Evolutionary conservation across 148 eudicot genomes (phyloP).

Genomic region (Vaccinium corymbosum): DNA sequence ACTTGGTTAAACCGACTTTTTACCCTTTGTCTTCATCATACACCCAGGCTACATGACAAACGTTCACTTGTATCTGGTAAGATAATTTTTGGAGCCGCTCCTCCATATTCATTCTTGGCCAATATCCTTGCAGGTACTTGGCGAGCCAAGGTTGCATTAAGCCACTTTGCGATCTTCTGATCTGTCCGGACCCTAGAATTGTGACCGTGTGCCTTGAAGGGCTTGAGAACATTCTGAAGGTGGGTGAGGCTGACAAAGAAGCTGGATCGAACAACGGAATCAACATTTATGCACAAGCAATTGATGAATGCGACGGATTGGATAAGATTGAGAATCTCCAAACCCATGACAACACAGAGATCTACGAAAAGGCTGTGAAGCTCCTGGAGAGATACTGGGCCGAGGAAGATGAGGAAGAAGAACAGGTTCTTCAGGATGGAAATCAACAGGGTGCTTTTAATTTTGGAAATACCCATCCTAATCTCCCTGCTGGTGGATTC

Average conservation of each 20-base stretch:
- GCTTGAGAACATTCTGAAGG: conserved; percentile 75
- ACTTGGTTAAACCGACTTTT: neutral
- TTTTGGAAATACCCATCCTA: conserved; percentile 49
- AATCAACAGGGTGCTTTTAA: conserved; percentile 42
- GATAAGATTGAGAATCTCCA: conserved; percentile 79
- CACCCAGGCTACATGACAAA: neutral
- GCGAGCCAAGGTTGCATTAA: conserved; percentile 70
- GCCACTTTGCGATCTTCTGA: conserved; percentile 74
- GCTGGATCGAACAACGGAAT: conserved; percentile 54
- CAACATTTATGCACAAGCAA: conserved; percentile 59
- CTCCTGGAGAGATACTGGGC: conserved; percentile 76
- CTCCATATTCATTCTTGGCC: neutral
- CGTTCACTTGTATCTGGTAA: neutral
- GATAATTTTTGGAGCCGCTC: neutral
- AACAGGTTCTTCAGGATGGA: conserved; percentile 35
- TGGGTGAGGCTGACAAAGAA: conserved; percentile 75
- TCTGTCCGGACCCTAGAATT: conserved; percentile 76
- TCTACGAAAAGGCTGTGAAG: conserved; percentile 79
- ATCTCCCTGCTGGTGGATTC: conserved; percentile 57
- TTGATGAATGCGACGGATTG: conserved; percentile 73
- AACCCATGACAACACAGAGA: conserved; percentile 69
- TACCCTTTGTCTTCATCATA: neutral
- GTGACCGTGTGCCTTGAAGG: conserved; percentile 81
- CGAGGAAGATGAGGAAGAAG: conserved; percentile 60
- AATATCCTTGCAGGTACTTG: conserved; percentile 47